Base-by-base conservation (phyloP, 1,284 basidiomycete genomes). In the Prillingera fragicola region DNA sequence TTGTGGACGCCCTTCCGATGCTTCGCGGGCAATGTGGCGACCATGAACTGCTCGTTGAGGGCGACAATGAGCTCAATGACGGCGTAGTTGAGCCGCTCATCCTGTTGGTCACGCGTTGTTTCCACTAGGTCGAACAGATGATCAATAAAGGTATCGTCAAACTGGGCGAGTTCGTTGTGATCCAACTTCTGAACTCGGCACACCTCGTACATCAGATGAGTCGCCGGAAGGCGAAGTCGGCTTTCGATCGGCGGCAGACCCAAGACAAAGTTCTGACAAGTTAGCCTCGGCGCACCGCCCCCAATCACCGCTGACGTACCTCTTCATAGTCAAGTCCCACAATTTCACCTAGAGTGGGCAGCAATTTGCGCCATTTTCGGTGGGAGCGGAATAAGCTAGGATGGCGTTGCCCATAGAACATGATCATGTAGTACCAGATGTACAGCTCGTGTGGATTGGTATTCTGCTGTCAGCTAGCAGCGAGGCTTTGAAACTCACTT, bases 41-140 rank as follows among this genome's bases (percentile, higher is more conserved):
- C 89, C 94, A 98, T 97, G 73, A 95, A 97, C 69, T 98, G 94
- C 70, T 99, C 94, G 64, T 97, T 97, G 29, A 99, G 76, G 0
- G 94, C 86, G 31, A 89, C 90, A 54, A 96, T 83, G 31, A 96
- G 77, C 64, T 90, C 91, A 67, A 96, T 91, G 24, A 95, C 81
- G 1, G 85, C 83, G 65, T 96, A 96, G 62, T 95, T 96, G 68
- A 95, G 84, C 0, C 82, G 80, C 53, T 98, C 95, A 60, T 97
- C 92, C 14, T 83, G 80, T 70, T 87, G 81, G 53, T 84, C 78
- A 35, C 89, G 77, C 0, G 95, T 96, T 56, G 85, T 81, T 65
- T 99, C 94, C 27, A 98, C 88, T 29, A 97, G 78, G 48, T 95
- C 87, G 58, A 96, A 96, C 29, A 99, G 72, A 59, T 85, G 82